Evolutionary conservation across 306 rosid genomes (phyloP).

Genomic region (Biancaea sappan): DNA sequence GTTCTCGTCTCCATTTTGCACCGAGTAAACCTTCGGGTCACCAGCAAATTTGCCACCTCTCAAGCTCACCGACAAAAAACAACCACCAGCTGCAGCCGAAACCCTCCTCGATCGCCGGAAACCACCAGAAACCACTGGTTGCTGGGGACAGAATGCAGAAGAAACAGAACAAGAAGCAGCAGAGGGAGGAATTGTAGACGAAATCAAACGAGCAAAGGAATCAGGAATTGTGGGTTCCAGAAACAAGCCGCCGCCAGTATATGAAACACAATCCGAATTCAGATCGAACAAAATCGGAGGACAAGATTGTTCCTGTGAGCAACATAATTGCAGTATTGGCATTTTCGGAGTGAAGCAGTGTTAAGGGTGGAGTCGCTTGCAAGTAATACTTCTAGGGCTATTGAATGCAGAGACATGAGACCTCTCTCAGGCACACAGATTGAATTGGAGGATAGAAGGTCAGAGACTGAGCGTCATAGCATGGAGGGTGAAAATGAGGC

Average conservation of each 20-base stretch:
- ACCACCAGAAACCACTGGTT: constrained; percentile 20
- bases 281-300: constrained; percentile 32
- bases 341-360: constrained; percentile 34
- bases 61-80: constrained; percentile 74
- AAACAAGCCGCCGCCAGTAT: constrained; percentile 64
- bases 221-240: constrained; percentile 63
- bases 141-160: constrained; percentile 24
- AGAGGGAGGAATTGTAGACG: constrained; percentile 29
- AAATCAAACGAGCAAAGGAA: constrained; percentile 51
- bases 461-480: constrained; percentile 17
- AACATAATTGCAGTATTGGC: constrained; percentile 42
- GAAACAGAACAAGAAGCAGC: constrained; percentile 26
- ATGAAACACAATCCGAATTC: constrained; percentile 34
- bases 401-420: constrained; percentile 22
- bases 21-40: constrained; percentile 53
- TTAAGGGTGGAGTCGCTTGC: neutral
- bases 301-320: constrained; percentile 26
- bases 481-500: constrained; percentile 32
- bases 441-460: constrained; percentile 25
- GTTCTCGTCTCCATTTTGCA: constrained; percentile 51
- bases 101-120: constrained; percentile 33
- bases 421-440: neutral
- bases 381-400: constrained; percentile 18
- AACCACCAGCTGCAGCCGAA: constrained; percentile 30
- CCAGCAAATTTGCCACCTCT: constrained; percentile 45